Percentiles rank a stretch among this genome's conserved stretches.
phyloP scores from a whole-genome alignment of 257 asterid species.

The Orobanche coerulescens region DNA sequence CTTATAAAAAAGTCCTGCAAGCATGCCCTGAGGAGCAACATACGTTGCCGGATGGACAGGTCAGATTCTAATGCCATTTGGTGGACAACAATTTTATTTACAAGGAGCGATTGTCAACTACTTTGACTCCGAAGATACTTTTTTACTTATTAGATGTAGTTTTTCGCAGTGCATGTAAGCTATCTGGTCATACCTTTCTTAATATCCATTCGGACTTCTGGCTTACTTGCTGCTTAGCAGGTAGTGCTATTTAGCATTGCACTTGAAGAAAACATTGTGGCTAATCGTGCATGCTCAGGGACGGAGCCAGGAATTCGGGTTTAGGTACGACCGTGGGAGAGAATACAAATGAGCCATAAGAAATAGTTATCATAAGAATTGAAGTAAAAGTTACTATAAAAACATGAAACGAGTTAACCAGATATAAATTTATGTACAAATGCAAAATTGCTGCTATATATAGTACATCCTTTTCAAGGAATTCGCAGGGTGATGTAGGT shows the following conservation, averaged over 20 bases:
- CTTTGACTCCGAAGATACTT: background rate
- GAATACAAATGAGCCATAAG: too few relatives aligned
- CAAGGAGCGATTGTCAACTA: background rate
- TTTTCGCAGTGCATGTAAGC: background rate
- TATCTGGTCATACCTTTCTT: slow-evolving; percentile 1
- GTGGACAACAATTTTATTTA: background rate
- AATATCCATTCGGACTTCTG: background rate
- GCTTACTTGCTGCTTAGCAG: background rate
- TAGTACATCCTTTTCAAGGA: too few relatives aligned
- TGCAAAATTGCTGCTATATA: too few relatives aligned
- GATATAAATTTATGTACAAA: too few relatives aligned
- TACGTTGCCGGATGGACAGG: slow-evolving; percentile 97
- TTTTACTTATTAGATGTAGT: background rate
- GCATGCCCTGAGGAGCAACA: slow-evolving; percentile 69
- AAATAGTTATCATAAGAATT: too few relatives aligned
- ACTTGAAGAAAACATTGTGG: background rate
- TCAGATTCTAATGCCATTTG: slow-evolving; percentile 18
- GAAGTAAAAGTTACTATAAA: too few relatives aligned
- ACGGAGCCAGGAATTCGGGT: too few relatives aligned
- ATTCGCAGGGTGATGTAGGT: too few relatives aligned
- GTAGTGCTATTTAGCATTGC: background rate
- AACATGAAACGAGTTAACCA: too few relatives aligned
- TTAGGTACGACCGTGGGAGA: too few relatives aligned
- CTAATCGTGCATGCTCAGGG: slow-evolving; percentile 5
- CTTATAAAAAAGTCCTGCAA: slow-evolving; percentile 46